These are phyloP conservation scores for Pleurotus cornucopiae DNA, from an alignment of 768 basidiomycete species.

Conservation along the genomic window DNA sequence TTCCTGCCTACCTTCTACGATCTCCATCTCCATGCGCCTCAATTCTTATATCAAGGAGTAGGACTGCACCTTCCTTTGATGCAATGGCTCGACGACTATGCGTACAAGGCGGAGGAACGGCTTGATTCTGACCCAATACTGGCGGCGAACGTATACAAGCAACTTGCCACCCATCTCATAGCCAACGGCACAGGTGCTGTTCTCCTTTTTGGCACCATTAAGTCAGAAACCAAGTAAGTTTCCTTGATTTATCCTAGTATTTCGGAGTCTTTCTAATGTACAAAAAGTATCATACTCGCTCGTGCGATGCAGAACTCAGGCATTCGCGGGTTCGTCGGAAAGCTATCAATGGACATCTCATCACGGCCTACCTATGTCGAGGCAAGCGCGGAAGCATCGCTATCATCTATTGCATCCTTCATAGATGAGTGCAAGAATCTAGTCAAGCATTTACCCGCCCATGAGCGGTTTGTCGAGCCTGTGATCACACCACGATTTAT, in stretches of 20 bases:
- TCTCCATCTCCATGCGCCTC: slow-evolving; percentile 84
- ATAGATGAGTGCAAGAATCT: slow-evolving; percentile 43
- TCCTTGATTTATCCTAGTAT: background rate
- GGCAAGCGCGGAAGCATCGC: slow-evolving; percentile 42
- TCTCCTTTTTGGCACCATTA: slow-evolving; percentile 81
- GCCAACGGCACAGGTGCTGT: slow-evolving; percentile 77
- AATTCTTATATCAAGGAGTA: slow-evolving; percentile 84
- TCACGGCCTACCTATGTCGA: slow-evolving; percentile 71
- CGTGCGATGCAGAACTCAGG: slow-evolving; percentile 67
- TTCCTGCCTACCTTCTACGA: slow-evolving; percentile 79
- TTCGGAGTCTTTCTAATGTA: background rate
- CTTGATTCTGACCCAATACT: slow-evolving; percentile 60
- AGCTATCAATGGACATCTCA: slow-evolving; percentile 86
- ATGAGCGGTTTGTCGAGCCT: slow-evolving; percentile 62
- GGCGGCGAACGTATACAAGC: slow-evolving; percentile 63
- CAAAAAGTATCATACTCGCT: slow-evolving; percentile 69
- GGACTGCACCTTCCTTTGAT: slow-evolving; percentile 82
- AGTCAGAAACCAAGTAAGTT: slow-evolving; percentile 73
- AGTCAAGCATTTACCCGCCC: slow-evolving; percentile 32
- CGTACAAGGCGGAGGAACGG: slow-evolving; percentile 75
- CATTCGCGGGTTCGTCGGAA: slow-evolving; percentile 80
- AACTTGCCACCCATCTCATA: slow-evolving; percentile 61
- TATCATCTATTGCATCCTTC: slow-evolving; percentile 52
- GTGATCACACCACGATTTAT: slow-evolving; percentile 89
- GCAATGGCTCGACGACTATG: slow-evolving; percentile 81